Evolutionary conservation across 2,329 filamentous ascomycete genomes (phyloP).

Genomic region (Colletotrichum sp.): DNA sequence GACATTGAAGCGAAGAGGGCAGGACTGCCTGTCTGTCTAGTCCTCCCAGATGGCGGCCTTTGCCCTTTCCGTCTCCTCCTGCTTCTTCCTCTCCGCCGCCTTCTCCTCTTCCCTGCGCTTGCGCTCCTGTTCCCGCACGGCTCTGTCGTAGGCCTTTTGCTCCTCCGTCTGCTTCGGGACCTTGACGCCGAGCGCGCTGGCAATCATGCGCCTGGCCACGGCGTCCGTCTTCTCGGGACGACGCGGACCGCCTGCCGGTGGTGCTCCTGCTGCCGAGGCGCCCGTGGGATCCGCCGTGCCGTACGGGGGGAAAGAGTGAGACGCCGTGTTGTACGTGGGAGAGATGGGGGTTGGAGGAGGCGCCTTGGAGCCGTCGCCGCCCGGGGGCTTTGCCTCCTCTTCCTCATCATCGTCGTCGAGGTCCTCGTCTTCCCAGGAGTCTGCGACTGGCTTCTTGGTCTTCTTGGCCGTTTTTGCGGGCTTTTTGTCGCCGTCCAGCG

Average conservation of each 20-base stretch:
- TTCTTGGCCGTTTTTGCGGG: constrained; percentile 28
- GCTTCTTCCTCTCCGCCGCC: constrained; percentile 64
- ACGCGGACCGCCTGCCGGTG: constrained; percentile 26
- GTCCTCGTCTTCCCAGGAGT: constrained; percentile 63
- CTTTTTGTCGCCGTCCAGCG: constrained; percentile 28
- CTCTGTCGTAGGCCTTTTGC: constrained; percentile 84
- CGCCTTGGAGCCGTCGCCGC: constrained; percentile 42
- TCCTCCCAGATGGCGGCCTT: constrained; percentile 89
- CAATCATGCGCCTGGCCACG: constrained; percentile 88
- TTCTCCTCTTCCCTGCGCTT: constrained; percentile 76
- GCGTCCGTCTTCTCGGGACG: constrained; percentile 93
- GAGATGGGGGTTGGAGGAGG: constrained; percentile 74
- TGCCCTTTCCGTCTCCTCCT: constrained; percentile 73
- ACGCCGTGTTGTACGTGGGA: constrained; percentile 42
- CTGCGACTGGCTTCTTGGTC: constrained; percentile 36
- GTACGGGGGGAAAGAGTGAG: constrained; percentile 26
- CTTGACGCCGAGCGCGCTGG: constrained; percentile 82
- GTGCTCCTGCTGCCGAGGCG: background rate
- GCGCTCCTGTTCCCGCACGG: constrained; percentile 83
- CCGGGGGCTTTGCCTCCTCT: constrained; percentile 27
- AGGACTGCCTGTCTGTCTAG: constrained; percentile 34
- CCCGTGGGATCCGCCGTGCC: constrained; percentile 20
- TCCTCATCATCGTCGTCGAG: constrained; percentile 28
- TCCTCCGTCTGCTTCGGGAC: constrained; percentile 85
- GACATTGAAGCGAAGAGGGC: background rate